A percentile compares a stretch with the other conserved stretches of the same genome.
Conservation (phyloP, 176 grass and related monocot genomes). For the Areca catechu region DNA sequence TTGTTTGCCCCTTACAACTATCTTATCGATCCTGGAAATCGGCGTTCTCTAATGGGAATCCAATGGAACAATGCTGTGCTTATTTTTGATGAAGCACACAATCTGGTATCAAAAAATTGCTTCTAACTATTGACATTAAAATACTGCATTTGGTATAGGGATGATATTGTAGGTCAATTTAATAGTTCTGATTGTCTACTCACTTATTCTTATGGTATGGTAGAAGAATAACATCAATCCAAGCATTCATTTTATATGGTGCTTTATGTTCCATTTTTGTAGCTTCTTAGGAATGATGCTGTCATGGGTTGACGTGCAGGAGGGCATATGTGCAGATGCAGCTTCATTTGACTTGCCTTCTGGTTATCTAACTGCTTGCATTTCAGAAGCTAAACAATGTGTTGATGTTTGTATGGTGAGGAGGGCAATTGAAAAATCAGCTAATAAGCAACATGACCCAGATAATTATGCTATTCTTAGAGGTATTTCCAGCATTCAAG, state of each 20-base stretch:
- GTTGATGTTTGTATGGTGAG: conserved; percentile 63
- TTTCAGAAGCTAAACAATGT: conserved; percentile 87
- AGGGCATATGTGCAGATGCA: conserved; percentile 95
- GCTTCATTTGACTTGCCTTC: conserved; percentile 88
- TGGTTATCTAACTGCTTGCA: conserved; percentile 57
- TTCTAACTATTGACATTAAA: background rate
- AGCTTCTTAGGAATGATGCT: conserved; percentile 18
- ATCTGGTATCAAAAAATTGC: conserved; percentile 43
- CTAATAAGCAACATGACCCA: conserved; percentile 88
- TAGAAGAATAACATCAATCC: background rate
- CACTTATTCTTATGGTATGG: too few relatives aligned
- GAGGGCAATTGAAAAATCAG: conserved; percentile 51
- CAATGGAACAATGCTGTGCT: conserved; percentile 80
- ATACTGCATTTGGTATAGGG: too few relatives aligned
- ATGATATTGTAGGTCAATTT: too few relatives aligned
- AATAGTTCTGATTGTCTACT: too few relatives aligned
- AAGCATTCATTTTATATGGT: background rate
- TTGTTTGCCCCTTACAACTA: conserved; percentile 99
- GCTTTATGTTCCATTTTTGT: background rate
- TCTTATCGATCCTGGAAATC: conserved; percentile 89
- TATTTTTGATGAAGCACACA: conserved; percentile 97
- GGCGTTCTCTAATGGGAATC: conserved; percentile 62
- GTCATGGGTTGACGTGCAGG: conserved; percentile 37
- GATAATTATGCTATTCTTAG: conserved; percentile 98
- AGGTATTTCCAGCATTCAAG: conserved; percentile 31